phyloP scores from a whole-genome alignment of 208 protist species.

The Leishmania turanica region DNA sequence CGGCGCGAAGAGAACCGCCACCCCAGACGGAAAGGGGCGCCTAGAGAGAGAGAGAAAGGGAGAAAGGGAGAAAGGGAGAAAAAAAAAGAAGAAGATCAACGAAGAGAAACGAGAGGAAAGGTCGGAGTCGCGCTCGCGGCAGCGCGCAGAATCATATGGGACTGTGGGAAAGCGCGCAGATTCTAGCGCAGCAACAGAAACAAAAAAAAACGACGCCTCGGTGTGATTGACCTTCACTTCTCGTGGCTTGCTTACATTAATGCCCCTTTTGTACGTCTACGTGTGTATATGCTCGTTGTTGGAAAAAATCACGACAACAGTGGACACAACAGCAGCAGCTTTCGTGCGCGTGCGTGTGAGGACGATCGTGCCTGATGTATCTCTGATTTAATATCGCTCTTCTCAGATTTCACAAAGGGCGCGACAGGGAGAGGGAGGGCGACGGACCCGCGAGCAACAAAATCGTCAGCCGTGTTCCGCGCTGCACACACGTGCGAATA shows the following conservation, averaged over 20 bases:
- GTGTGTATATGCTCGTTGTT: neutral
- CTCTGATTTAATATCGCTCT: neutral
- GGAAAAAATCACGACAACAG: neutral
- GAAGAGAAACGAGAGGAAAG: slow-evolving; percentile 7
- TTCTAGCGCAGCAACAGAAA: no score
- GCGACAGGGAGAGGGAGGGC: slow-evolving; percentile 5
- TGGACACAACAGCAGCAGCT: neutral
- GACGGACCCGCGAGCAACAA: neutral
- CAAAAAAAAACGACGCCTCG: neutral
- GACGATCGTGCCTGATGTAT: neutral
- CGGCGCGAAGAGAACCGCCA: neutral
- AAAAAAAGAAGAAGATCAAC: neutral
- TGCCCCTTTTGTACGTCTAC: neutral
- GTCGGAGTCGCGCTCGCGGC: neutral
- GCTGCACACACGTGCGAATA: neutral
- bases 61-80: neutral
- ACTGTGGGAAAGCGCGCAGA: neutral
- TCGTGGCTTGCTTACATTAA: neutral
- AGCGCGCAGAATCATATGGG: neutral
- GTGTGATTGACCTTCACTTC: neutral
- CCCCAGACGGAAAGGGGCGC: neutral
- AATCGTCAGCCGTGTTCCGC: neutral
- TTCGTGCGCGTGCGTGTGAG: neutral
- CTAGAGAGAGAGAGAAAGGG: neutral
- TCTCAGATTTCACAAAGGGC: neutral